Percentiles rank a stretch among this genome's conserved stretches.
Conservation (phyloP, 139 green algal genomes). For the Chlorella sp. region DNA sequence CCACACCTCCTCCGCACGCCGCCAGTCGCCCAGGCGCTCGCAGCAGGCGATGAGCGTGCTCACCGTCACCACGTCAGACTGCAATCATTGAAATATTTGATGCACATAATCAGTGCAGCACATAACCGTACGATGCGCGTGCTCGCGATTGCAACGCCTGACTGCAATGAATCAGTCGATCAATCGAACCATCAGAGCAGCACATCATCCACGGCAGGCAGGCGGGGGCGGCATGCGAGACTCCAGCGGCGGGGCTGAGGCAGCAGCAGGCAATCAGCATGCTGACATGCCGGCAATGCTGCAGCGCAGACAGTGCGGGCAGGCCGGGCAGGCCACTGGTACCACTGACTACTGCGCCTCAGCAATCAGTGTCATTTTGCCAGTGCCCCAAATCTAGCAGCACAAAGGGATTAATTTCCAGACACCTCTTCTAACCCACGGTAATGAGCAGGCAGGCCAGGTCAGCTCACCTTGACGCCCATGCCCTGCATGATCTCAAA, state of each 20-base stretch:
- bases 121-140: too few relatives aligned
- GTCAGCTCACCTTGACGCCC: conserved; percentile 4
- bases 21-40: conserved; percentile 22
- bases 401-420: not conserved
- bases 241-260: not conserved
- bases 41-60: conserved; percentile 37
- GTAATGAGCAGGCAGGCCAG: not conserved
- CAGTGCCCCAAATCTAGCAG: not conserved
- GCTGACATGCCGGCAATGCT: too few relatives aligned
- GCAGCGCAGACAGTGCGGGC: not conserved
- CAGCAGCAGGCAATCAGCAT: too few relatives aligned
- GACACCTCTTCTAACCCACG: too few relatives aligned
- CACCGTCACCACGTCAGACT: conserved; percentile 31
- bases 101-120: too few relatives aligned
- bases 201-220: not conserved
- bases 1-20: conserved; percentile 22
- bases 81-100: not conserved
- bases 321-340: not conserved
- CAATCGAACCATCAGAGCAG: too few relatives aligned
- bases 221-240: not conserved
- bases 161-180: too few relatives aligned
- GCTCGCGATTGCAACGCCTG: not conserved
- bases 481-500: conserved; percentile 27
- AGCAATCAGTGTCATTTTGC: not conserved
- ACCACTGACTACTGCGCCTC: not conserved